Conservation (phyloP, 768 basidiomycete species). For the Paxillus ammoniavirescens region DNA sequence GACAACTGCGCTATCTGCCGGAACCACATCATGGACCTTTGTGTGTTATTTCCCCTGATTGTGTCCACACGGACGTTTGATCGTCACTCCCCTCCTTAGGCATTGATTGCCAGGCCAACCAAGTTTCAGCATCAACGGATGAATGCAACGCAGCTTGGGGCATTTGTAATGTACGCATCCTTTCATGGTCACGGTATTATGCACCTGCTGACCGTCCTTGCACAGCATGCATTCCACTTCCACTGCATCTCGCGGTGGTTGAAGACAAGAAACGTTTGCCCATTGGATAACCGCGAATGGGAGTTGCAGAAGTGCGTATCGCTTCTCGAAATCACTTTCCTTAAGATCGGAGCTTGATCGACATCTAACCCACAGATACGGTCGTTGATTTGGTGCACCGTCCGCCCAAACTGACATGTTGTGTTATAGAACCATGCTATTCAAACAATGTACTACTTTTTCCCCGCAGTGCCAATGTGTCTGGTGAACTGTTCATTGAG, state of each 20-base stretch:
- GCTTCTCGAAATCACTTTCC: background rate
- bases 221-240: conserved; percentile 97
- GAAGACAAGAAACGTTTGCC: conserved; percentile 95
- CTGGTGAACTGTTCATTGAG: background rate
- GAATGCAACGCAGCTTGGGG: conserved; percentile 99
- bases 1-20: conserved; percentile 99
- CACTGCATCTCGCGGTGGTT: conserved; percentile 99
- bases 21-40: conserved; percentile 99
- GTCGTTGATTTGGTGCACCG: conserved; percentile 30
- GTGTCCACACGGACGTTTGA: background rate
- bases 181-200: background rate
- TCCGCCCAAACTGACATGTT: background rate
- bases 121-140: conserved; percentile 93
- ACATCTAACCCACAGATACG: conserved; percentile 32
- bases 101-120: conserved; percentile 99
- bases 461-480: background rate
- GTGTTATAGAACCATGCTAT: conserved; percentile 19
- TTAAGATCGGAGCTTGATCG: background rate
- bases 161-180: conserved; percentile 79
- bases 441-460: conserved; percentile 12
- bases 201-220: background rate
- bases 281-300: conserved; percentile 95
- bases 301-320: conserved; percentile 88
- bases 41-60: conserved; percentile 45
- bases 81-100: conserved; percentile 47